phyloP scores from a whole-genome alignment of 495 filamentous ascomycete species.

The Letharia lupina region DNA sequence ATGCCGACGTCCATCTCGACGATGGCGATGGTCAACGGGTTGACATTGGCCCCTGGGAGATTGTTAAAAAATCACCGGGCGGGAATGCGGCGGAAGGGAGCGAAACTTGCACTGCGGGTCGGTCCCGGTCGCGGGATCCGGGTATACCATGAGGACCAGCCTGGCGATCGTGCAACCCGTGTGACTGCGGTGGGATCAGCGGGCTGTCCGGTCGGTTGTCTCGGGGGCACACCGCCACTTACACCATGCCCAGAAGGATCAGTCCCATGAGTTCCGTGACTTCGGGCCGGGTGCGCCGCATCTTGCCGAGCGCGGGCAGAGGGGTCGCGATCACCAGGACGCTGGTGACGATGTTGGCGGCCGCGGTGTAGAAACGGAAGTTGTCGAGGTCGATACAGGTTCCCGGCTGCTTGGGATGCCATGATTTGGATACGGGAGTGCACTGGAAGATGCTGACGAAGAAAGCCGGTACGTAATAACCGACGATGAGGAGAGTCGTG shows the following conservation, averaged over 20 bases:
- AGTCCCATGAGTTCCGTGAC: constrained; percentile 15
- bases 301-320: constrained; percentile 11
- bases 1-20: constrained; percentile 21
- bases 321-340: constrained; percentile 15
- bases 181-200: not conserved
- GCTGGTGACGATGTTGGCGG: constrained; percentile 18
- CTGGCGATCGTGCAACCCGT: constrained; percentile 7
- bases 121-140: not conserved
- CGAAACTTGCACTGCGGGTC: constrained; percentile 12
- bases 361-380: constrained; percentile 14
- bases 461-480: constrained; percentile 12
- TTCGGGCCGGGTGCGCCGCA: constrained; percentile 6
- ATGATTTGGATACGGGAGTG: constrained; percentile 4
- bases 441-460: constrained; percentile 11
- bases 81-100: not conserved
- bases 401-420: not conserved
- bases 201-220: too few species aligned
- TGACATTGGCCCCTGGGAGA: constrained; percentile 8
- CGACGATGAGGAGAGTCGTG: not conserved
- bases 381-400: constrained; percentile 10
- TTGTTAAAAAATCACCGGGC: not conserved
- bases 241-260: constrained; percentile 17
- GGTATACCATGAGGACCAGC: constrained; percentile 3
- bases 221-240: not conserved
- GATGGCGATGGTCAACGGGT: constrained; percentile 4